Base-by-base conservation (phyloP, 176 grass and related monocot genomes). In the Oryza brachyantha region DNA sequence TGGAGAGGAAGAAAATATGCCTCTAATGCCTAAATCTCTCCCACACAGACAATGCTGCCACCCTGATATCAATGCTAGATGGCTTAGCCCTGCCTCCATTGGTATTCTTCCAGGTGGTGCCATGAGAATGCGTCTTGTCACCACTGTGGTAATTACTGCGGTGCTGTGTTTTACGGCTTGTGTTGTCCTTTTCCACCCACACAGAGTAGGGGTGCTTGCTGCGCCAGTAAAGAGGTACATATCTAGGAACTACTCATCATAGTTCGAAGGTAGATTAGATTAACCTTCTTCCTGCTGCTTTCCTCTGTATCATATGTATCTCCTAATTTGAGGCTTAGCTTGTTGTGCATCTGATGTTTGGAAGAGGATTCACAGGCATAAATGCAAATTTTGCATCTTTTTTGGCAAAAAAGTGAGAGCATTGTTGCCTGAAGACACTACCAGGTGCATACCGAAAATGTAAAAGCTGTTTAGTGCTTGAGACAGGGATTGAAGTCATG, bases 151-250 rank as follows among this genome's bases (percentile, higher is more conserved):
- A 25, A 72, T 93, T 67, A 67, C 81, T 75, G 88, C 88, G 73
- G 70, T 99, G n/a, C 46, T 91, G 61, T 99, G 96, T 75, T 84
- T 99, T 27, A 67, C 86, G 25, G 90, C 92, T 7, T 99, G 92
- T 72, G 70, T 87, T 74, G 90, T 85, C 13, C 81, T 99, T 59
- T 81, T 95, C 66, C 96, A 99, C 68, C 96, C 92, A 0, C 81
- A 73, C 34, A 88, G 88, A 77, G 81, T 65, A 22, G 80, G 71
- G 70, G 66, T 57, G 12, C 85, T 93, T 91, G 84, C 74, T 34
- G 42, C 77, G 42, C 77, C 94, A 37, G 89, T 93, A 50, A 94
- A 93, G 78, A 81, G 90, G 22, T 95, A 82, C 77, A 81, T 89
- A 79, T 93, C 84, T 29, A 85, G 90, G 11, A 57, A 83, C 75